Conservation (phyloP, 2,329 filamentous ascomycete species). For the Sporothrix variecibatus region DNA sequence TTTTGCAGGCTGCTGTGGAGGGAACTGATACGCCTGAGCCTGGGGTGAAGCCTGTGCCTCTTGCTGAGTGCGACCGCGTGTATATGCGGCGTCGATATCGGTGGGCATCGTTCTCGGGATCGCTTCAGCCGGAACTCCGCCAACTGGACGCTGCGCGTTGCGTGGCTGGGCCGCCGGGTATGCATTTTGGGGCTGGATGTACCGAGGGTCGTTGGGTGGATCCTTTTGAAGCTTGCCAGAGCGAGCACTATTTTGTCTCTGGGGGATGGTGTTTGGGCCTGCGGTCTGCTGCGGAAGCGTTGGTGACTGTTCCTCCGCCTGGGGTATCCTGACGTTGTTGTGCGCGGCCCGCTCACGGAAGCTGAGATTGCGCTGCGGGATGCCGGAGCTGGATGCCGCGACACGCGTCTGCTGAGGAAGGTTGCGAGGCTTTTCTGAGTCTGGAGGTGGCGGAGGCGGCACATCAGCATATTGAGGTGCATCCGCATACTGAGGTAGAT, state of each 20-base stretch:
- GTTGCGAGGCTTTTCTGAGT: slow-evolving; percentile 36
- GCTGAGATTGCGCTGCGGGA: slow-evolving; percentile 59
- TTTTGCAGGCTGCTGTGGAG: slow-evolving; percentile 28
- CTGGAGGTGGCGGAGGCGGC: slow-evolving; percentile 32
- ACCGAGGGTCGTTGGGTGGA: slow-evolving; percentile 55
- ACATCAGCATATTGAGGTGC: slow-evolving; percentile 39
- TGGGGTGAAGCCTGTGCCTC: neutral
- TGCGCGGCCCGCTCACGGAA: slow-evolving; percentile 60
- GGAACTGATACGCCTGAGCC: neutral
- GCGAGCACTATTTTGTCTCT: slow-evolving; percentile 29
- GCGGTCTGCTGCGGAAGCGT: slow-evolving; percentile 36
- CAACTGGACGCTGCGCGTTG: slow-evolving; percentile 24
- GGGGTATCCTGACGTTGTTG: slow-evolving; percentile 44
- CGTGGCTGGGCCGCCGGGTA: neutral
- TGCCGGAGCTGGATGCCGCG: slow-evolving; percentile 35
- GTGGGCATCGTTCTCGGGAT: slow-evolving; percentile 13
- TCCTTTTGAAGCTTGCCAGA: slow-evolving; percentile 63
- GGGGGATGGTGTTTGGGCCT: slow-evolving; percentile 13
- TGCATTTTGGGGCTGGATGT: slow-evolving; percentile 33
- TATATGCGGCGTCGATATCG: neutral
- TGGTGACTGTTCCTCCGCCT: slow-evolving; percentile 27
- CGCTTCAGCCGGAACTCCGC: neutral
- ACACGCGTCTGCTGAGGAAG: slow-evolving; percentile 26
- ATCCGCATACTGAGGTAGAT: slow-evolving; percentile 37
- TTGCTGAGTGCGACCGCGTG: neutral